Evolutionary conservation across 129 eudicot genomes (phyloP), one percentile per base, ranked within the genome.

Genomic region (Helichrysum umbraculigerum): DNA sequence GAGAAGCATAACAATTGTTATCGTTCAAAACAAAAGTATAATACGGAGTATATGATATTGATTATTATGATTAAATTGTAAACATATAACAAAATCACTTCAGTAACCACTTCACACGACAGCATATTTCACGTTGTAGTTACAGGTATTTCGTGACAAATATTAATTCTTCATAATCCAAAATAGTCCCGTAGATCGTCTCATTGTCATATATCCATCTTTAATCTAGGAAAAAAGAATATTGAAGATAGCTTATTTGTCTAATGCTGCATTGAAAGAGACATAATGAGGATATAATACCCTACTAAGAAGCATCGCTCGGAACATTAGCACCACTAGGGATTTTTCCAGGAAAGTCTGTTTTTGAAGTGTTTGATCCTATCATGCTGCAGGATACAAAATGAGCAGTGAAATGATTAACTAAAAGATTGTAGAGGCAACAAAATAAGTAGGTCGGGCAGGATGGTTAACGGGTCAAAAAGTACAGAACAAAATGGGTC

Each of bases 321-420:
- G 96, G 91, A 11, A 82, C 81, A 64, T 90, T 96, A n/a, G 76
- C 20, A 47, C 98, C 96, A 34, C 81, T 73, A 7, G 96, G 93
- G 75, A 86, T 84, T 81, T 90, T 90, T 58, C 98, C 97, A 16
- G 96, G 87, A 72, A 68, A 90, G 74, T 90, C 80, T 7, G 92
- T 88, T 37, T 83, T 75, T 35, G 98, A 79, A 76, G 83, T 29
- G 82, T 83, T 78, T 39, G 91, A 77, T 34, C 89, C 86, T 7
- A 80, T 74, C 82, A 78, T 83, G 60, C 96, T 93, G 88, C 85
- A 85, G 11, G 81, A 9, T 8, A 35, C 52, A 74, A 42, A 60
- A 25, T 16, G 8, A 67, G 29, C 10, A 16, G 39, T 63, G 34
- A 73, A 41, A 14, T 20, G 2, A 10, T 5, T 32, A 25, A 22